Evolutionary conservation across 1,139 yeast species (phyloP).

Genomic region (Yamadazyma taylorii): DNA sequence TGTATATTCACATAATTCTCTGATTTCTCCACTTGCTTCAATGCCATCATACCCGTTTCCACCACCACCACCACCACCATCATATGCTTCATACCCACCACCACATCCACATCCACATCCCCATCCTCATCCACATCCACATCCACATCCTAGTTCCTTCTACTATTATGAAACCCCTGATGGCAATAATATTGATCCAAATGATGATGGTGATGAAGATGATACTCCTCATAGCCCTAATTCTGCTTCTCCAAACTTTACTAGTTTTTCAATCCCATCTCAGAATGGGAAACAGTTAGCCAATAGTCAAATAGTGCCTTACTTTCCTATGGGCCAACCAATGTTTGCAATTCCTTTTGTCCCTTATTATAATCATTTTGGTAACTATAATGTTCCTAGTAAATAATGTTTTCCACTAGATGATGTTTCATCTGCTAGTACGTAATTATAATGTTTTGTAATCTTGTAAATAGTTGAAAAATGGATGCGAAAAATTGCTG

Average conservation of each 20-base stretch:
- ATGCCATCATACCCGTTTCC: constrained; percentile 8
- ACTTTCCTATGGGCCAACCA: constrained; percentile 7
- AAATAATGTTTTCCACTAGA: background rate
- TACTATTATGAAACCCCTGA: constrained; percentile 1
- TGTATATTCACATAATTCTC: background rate
- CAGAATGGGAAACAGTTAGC: background rate
- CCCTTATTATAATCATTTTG: constrained; percentile 11
- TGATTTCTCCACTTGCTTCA: constrained; percentile 2
- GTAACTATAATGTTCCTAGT: constrained; percentile 13
- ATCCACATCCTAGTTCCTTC: constrained; percentile 8
- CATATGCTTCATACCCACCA: constrained; percentile 9
- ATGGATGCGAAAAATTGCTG: too few relatives aligned
- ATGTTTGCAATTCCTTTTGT: constrained; percentile 4
- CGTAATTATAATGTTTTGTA: background rate
- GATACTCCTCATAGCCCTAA: background rate
- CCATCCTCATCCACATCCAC: too few relatives aligned
- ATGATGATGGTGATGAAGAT: constrained; percentile 1
- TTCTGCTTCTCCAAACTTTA: background rate
- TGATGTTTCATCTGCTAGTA: background rate
- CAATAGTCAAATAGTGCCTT: background rate
- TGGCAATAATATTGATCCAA: too few relatives aligned
- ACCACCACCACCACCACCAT: constrained; percentile 4
- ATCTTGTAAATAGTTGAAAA: too few relatives aligned
- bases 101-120: too few relatives aligned
- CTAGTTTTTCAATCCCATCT: background rate